These are phyloP conservation scores for Rachicladosporium sp. DNA, from an alignment of 2,329 filamentous ascomycete species.

Conservation along the genomic window DNA sequence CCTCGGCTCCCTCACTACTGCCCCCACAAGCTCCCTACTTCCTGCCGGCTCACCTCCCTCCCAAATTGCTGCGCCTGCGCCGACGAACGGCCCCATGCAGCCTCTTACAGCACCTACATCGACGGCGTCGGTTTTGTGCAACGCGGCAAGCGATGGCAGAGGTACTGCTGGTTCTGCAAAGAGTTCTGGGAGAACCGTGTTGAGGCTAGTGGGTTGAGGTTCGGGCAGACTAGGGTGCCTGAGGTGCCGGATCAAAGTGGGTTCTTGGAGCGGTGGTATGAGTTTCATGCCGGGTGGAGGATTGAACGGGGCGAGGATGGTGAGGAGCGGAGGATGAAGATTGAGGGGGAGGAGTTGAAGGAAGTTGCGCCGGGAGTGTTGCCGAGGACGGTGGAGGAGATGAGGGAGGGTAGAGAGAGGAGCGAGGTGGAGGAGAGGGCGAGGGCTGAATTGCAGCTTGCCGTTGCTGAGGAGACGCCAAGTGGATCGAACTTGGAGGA, in stretches of 20 bases:
- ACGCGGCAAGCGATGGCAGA: slow-evolving; percentile 36
- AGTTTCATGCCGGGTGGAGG: slow-evolving; percentile 37
- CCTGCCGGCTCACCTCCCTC: slow-evolving; percentile 20
- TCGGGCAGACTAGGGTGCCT: slow-evolving; percentile 34
- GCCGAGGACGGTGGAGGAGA: slow-evolving; percentile 34
- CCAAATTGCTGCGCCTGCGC: slow-evolving; percentile 20
- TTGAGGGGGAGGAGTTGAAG: slow-evolving; percentile 35
- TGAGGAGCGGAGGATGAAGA: slow-evolving; percentile 30
- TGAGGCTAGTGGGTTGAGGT: slow-evolving; percentile 29
- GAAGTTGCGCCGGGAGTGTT: slow-evolving; percentile 36
- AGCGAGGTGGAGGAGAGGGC: slow-evolving; percentile 15
- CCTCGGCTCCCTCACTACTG: slow-evolving; percentile 15
- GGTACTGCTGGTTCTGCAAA: slow-evolving; percentile 41
- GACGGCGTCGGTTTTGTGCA: slow-evolving; percentile 39
- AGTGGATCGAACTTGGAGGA: slow-evolving; percentile 21
- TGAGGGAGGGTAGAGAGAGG: slow-evolving; percentile 24
- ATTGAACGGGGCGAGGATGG: slow-evolving; percentile 29
- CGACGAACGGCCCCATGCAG: slow-evolving; percentile 26
- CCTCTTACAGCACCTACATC: slow-evolving; percentile 35
- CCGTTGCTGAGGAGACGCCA: neutral
- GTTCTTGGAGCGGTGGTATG: slow-evolving; percentile 36
- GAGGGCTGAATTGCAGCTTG: neutral
- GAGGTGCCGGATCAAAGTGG: slow-evolving; percentile 34
- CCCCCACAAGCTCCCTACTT: slow-evolving; percentile 20
- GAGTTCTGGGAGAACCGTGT: slow-evolving; percentile 39